These are phyloP conservation scores for Aspergillus bertholletiae DNA, from an alignment of 495 filamentous ascomycete genomes.

Conservation along the genomic window DNA sequence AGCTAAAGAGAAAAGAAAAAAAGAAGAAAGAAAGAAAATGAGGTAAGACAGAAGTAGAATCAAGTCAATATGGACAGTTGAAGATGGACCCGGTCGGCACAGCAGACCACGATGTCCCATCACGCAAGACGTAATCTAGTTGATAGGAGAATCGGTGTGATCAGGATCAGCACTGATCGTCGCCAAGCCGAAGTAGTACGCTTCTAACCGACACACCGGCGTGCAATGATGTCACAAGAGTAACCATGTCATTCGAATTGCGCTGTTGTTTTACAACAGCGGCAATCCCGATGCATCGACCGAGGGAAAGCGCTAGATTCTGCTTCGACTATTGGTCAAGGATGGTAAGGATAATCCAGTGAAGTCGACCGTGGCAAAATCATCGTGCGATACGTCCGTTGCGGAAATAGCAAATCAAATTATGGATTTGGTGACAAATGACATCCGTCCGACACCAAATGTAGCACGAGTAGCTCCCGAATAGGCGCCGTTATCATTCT, in stretches of 20 bases:
- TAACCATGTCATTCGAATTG: not conserved
- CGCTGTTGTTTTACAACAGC: not conserved
- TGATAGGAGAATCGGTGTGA: not conserved
- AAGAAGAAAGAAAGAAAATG: conserved; percentile 3
- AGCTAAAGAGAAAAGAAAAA: conserved; percentile 2
- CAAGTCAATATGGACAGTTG: conserved; percentile 21
- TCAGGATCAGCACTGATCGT: not conserved
- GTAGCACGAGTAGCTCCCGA: not conserved
- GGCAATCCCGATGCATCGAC: not conserved
- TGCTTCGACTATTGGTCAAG: not conserved
- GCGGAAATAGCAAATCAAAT: not conserved
- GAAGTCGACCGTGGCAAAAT: not conserved
- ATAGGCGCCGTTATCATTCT: not conserved
- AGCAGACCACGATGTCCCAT: not conserved
- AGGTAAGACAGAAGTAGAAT: not conserved
- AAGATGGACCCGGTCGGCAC: conserved; percentile 5
- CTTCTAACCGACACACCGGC: not conserved
- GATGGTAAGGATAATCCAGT: not conserved
- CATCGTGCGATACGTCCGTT: not conserved
- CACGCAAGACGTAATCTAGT: not conserved
- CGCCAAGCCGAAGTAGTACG: not conserved
- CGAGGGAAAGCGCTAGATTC: not conserved
- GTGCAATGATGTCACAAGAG: conserved; percentile 16
- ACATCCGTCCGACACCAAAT: not conserved
- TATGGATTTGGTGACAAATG: not conserved